Base-by-base conservation (phyloP, 495 filamentous ascomycete genomes). In the Lasiosphaeria miniovina region DNA sequence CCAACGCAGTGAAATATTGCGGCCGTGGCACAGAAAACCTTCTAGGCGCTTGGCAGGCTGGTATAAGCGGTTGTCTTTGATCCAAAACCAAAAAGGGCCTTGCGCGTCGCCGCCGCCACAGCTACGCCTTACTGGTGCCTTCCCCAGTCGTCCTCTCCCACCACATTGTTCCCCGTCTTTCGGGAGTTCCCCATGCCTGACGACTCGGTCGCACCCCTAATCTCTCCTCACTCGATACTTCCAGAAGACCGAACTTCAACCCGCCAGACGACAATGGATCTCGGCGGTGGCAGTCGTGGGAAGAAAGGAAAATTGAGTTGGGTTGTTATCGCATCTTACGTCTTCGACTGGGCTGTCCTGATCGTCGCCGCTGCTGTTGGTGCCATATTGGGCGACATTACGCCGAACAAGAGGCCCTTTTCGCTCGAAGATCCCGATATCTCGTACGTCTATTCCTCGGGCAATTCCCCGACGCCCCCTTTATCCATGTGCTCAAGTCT, bases 381-480 rank as follows among this genome's bases (percentile, higher is more conserved):
- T 52, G 74, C 71, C 38, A 54, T 80, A 12, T 74, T 86, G 50
- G 75, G 81, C 43, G 70, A 77, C 52, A 77, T 84, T 62, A 75
- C 75, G 3, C 83, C 84, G 10, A 84, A 84, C 64, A 82, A 82
- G 71, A 70, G 82, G 56, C 80, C 77, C 31, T 84, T 82, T 54
- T 72, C 73, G 45, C 69, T 80, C 54, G 56, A 71, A 50, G 75
- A 84, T 51, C 69, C 66, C 52, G 73, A 79, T 55, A 76, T 75
- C 45, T 73, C 74, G 74, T 81, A 70, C 48, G 78, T 71, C 14
- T 56, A 38, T 38, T 24, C 3, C 8, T 24, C 8, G 24, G 7
- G n/a, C 11, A 12, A 34, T 38, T 38, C 9, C 33, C 40, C 24
- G 24, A 55, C n/a, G 43, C 3, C 15, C 32, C 34, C 9, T 10